A percentile compares a stretch with the other conserved stretches of the same genome.
phyloP scores from a whole-genome alignment of 208 protist genomes.

The Crithidia brevicula region DNA sequence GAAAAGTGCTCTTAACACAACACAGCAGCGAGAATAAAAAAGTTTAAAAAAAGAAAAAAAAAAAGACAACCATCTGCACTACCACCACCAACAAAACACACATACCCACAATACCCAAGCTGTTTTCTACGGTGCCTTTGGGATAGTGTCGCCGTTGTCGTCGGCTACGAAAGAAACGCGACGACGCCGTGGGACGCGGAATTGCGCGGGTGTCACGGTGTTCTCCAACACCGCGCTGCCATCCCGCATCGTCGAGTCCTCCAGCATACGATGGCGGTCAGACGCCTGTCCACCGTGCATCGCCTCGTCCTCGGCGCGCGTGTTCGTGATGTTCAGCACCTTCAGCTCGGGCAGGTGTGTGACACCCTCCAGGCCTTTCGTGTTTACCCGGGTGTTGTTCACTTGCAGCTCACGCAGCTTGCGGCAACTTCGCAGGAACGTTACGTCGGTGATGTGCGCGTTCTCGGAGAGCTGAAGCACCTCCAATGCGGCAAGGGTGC shows the following conservation, averaged over 20 bases:
- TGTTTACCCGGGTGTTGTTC: conserved; percentile 48
- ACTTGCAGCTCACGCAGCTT: conserved; percentile 48
- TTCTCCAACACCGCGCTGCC: conserved; percentile 39
- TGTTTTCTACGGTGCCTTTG: background rate
- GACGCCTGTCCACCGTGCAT: conserved; percentile 9
- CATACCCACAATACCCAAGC: background rate
- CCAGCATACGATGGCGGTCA: conserved; percentile 14
- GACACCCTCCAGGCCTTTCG: conserved; percentile 39
- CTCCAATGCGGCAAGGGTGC: conserved; percentile 38
- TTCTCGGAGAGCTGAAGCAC: conserved; percentile 57
- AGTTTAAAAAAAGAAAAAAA: background rate
- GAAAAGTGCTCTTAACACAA: too few relatives aligned
- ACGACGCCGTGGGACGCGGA: conserved; percentile 47
- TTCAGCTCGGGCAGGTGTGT: conserved; percentile 40
- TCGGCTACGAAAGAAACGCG: conserved; percentile 44
- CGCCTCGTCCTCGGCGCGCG: conserved; percentile 47
- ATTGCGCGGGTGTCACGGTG: conserved; percentile 38
- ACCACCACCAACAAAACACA: background rate
- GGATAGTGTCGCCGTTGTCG: conserved; percentile 11
- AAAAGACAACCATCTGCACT: background rate
- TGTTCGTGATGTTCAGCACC: conserved; percentile 47
- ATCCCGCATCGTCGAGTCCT: conserved; percentile 35
- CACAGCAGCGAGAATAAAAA: background rate
- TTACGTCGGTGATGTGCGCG: conserved; percentile 51
- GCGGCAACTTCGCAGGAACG: conserved; percentile 34